A percentile compares a stretch with the other conserved stretches of the same genome.
Evolutionary conservation across 306 rosid genomes (phyloP).

Genomic region (Castanea crenata): DNA sequence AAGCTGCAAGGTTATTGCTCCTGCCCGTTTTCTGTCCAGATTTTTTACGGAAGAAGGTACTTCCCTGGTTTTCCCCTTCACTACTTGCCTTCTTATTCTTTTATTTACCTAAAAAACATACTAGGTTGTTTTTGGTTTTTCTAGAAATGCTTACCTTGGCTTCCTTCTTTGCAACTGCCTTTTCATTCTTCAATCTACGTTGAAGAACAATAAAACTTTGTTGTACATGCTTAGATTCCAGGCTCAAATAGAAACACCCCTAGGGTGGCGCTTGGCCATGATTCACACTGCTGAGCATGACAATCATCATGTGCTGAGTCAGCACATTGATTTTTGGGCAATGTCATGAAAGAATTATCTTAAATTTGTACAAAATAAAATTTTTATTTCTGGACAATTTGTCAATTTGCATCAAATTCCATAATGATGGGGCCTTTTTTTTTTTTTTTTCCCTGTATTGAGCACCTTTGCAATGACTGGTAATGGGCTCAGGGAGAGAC

Average conservation of each 20-base stretch:
- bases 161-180: background rate
- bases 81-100: slow-evolving; percentile 6
- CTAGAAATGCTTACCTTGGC: background rate
- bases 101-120: slow-evolving; percentile 6
- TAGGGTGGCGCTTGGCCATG: too few species aligned
- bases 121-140: background rate
- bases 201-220: background rate
- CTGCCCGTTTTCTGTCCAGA: slow-evolving; percentile 53
- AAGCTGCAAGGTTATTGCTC: slow-evolving; percentile 52
- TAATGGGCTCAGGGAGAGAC: too few species aligned
- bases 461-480: too few species aligned
- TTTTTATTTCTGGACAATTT: background rate
- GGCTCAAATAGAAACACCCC: too few species aligned
- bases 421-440: background rate
- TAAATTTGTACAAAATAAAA: background rate
- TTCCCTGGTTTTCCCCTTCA: slow-evolving; percentile 18
- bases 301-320: background rate
- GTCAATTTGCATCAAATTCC: background rate
- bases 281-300: too few species aligned
- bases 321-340: background rate
- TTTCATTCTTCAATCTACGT: background rate
- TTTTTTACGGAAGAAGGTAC: slow-evolving; percentile 84
- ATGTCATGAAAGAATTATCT: background rate
- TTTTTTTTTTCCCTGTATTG: background rate
- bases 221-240: background rate